Conservation (phyloP, 2,329 filamentous ascomycete species). For the Sporothrix mexicana region DNA sequence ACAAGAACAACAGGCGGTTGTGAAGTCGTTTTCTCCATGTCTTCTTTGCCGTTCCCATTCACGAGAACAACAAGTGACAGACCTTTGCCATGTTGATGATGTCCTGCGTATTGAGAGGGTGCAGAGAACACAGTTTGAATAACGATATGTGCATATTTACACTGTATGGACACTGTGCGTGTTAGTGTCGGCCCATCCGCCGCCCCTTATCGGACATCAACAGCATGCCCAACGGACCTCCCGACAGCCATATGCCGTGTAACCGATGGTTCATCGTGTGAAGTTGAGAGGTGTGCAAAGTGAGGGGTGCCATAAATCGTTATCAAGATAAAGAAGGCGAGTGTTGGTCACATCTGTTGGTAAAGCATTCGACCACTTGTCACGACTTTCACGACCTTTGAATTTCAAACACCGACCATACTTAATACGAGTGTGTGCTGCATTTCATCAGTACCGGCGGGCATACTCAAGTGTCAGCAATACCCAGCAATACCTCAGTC, state of each 20-base stretch:
- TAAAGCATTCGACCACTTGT: neutral
- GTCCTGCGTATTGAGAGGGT: neutral
- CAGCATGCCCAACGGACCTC: neutral
- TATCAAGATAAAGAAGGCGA: neutral
- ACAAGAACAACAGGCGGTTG: slow-evolving; percentile 49
- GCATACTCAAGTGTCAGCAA: too few relatives aligned
- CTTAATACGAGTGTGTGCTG: slow-evolving; percentile 1
- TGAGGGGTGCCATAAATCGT: neutral
- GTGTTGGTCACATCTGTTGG: neutral
- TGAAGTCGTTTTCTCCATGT: slow-evolving; percentile 22
- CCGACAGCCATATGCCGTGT: neutral
- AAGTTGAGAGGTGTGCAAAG: neutral
- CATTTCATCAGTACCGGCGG: too few relatives aligned
- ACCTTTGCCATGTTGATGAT: neutral
- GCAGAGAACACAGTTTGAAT: neutral
- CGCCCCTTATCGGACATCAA: neutral
- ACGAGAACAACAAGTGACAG: neutral
- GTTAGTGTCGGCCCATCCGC: slow-evolving; percentile 6
- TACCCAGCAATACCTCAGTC: neutral
- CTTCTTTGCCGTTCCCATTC: too few relatives aligned
- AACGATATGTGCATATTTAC: neutral
- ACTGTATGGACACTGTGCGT: neutral
- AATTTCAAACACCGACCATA: neutral
- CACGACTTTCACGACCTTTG: neutral
- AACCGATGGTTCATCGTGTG: neutral